A percentile compares a stretch with the other conserved stretches of the same genome.
These are phyloP conservation scores for Flaveria brownii DNA, from an alignment of 129 eudicot genomes.

Conservation along the genomic window DNA sequence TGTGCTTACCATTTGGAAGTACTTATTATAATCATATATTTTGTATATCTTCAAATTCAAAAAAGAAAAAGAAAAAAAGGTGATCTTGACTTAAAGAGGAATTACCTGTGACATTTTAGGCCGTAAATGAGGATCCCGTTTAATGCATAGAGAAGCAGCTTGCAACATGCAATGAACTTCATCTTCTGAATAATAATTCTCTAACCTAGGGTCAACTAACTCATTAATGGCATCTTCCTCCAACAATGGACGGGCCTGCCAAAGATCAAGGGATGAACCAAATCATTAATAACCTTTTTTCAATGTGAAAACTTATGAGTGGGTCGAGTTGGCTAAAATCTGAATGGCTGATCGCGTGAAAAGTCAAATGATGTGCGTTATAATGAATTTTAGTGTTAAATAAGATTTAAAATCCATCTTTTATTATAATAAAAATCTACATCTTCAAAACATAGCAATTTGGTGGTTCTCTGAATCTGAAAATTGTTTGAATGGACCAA, in stretches of 20 bases:
- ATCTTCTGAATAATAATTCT: constrained; percentile 57
- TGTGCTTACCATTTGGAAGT: not conserved
- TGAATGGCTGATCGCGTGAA: not conserved
- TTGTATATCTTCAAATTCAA: not conserved
- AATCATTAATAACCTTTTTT: not conserved
- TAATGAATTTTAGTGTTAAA: not conserved
- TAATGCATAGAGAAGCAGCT: constrained; percentile 89
- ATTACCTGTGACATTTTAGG: constrained; percentile 98
- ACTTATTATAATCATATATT: not conserved
- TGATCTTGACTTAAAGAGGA: not conserved
- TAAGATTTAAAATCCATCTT: not conserved
- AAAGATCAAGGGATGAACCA: not conserved
- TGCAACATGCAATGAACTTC: constrained; percentile 84
- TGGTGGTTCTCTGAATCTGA: not conserved
- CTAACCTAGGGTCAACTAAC: constrained; percentile 74
- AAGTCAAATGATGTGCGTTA: not conserved
- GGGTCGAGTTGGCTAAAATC: not conserved
- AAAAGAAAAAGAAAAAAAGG: not conserved
- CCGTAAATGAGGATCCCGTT: constrained; percentile 80
- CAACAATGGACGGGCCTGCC: constrained; percentile 88
- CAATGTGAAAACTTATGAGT: not conserved
- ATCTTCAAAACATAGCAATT: not conserved
- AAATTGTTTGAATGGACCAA: not conserved
- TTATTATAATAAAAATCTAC: not conserved
- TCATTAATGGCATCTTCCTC: constrained; percentile 64